These are phyloP conservation scores for Xylaria venustula DNA, from an alignment of 495 filamentous ascomycete genomes.

Conservation along the genomic window DNA sequence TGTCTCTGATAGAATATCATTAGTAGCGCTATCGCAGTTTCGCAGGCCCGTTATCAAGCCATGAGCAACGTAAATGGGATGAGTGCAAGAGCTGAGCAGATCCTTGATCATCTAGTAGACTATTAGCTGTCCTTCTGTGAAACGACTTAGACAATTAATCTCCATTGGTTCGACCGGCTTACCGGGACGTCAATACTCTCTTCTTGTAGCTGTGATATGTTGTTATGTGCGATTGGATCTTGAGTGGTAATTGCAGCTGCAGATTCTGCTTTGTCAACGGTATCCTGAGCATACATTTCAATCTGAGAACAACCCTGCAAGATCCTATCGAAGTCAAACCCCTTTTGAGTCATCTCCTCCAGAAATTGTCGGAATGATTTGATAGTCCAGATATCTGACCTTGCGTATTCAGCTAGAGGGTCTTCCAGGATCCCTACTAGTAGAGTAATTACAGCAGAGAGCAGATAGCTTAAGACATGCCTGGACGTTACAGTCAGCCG, in stretches of 20 bases:
- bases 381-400: neutral
- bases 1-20: neutral
- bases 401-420: neutral
- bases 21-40: slow-evolving; percentile 1
- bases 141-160: too few species aligned
- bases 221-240: neutral
- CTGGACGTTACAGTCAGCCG: neutral
- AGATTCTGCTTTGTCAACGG: neutral
- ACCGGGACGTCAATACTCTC: neutral
- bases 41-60: slow-evolving; percentile 2
- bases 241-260: neutral
- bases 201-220: too few species aligned
- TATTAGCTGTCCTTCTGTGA: neutral
- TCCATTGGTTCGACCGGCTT: neutral
- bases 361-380: neutral
- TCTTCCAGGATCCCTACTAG: neutral
- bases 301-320: neutral
- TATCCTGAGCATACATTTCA: neutral
- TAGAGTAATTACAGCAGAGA: neutral
- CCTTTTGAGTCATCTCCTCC: neutral
- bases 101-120: neutral
- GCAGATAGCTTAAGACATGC: neutral
- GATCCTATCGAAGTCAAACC: neutral
- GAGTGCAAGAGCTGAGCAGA: neutral
- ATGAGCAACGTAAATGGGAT: slow-evolving; percentile 6